Conservation (phyloP, 805 yeast species). For the Metschnikowia matae region DNA sequence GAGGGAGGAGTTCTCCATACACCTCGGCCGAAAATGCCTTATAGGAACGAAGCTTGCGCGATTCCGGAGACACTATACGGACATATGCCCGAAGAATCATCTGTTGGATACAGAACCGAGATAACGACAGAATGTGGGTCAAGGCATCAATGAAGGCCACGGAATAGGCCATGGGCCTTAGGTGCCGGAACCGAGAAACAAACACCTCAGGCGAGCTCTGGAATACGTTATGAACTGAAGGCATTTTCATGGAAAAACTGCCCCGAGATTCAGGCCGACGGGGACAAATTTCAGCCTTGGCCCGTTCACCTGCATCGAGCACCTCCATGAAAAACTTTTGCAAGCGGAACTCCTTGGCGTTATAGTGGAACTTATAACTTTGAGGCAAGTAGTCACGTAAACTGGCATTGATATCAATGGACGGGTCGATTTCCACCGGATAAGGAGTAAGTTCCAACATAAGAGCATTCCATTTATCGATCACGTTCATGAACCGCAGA, state of each 20-base stretch:
- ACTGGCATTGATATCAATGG: constrained; percentile 17
- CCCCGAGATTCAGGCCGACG: constrained; percentile 8
- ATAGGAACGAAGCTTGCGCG: constrained; percentile 59
- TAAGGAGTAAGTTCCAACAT: constrained; percentile 38
- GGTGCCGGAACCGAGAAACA: constrained; percentile 16
- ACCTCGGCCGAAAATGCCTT: constrained; percentile 87
- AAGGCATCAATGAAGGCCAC: constrained; percentile 17
- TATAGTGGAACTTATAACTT: constrained; percentile 5
- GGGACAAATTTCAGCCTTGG: constrained; percentile 1
- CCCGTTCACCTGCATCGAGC: constrained; percentile 14
- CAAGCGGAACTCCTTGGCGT: constrained; percentile 14
- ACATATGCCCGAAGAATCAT: constrained; percentile 68
- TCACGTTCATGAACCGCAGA: constrained; percentile 29
- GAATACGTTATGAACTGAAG: neutral
- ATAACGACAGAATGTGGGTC: constrained; percentile 9
- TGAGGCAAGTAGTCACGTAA: constrained; percentile 14
- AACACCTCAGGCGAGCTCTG: constrained; percentile 12
- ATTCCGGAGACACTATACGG: constrained; percentile 74
- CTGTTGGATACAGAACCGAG: constrained; percentile 46
- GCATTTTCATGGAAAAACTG: constrained; percentile 2
- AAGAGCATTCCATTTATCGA: constrained; percentile 40
- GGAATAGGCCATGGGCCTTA: constrained; percentile 17
- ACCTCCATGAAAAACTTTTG: constrained; percentile 15
- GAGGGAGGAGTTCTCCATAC: constrained; percentile 86
- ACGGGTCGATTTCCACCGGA: constrained; percentile 15